Base-by-base conservation (phyloP, 2,329 filamentous ascomycete species). In the Penicillium sp. region DNA sequence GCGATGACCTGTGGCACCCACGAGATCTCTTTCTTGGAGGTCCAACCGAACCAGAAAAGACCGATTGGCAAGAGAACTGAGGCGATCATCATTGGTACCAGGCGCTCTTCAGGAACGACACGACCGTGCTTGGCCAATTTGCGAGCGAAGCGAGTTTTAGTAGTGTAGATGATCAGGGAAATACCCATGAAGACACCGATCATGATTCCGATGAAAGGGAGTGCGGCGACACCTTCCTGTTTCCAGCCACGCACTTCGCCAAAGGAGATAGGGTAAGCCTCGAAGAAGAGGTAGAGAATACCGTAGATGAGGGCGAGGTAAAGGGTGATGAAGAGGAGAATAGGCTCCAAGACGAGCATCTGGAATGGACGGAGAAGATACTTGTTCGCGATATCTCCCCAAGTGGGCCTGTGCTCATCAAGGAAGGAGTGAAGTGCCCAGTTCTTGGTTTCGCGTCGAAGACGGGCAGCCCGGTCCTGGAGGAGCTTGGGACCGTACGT, bases 1-100 rank as follows among this genome's bases (percentile, higher is more conserved):
- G 77, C 71, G 5, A 81, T 67, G 0, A 78, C 77, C 27, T 79
- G 78, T 0, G 78, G 75, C 2, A 79, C 76, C 79, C 78, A 81
- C 11, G 68, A 72, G 39, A 80, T 74, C 24, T 70, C 44, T 1
- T 71, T 71, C 52, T 68, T 75, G 0, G 78, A 77, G 0, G 76
- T 75, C 81, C 81, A 83, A 5, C 74, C 79, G 56, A 81, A 81
- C 76, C 78, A 79, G 64, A 81, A 81, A n/a, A 81, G 67, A 50
- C 80, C 79, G 54, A 71, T 66, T 1, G 79, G 78, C 3, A 82
- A 65, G 3, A 78, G 55, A 9, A 78, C 60, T 0, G 73, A 75
- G 16, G 74, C 77, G 22, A 79, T 51, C 52, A 81, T 77, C 76
- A 80, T 79, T 3, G 78, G 76, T 0, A 77, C 68, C 1, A 82